Evolutionary conservation across 306 rosid species (phyloP).

Genomic region (Cajanus cajan): DNA sequence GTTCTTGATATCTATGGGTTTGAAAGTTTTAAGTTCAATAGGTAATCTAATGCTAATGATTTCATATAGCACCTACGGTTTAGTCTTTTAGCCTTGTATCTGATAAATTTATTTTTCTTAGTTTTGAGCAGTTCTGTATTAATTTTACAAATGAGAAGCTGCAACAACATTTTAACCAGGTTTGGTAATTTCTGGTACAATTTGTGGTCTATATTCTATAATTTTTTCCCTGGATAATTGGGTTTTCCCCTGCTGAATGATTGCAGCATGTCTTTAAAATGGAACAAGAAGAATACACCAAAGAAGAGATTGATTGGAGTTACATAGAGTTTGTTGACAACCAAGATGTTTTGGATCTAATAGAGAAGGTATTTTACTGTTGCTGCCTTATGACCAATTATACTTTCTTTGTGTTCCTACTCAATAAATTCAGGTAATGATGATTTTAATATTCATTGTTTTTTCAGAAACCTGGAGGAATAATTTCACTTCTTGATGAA

Average conservation of each 20-base stretch:
- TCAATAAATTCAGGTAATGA: conserved; percentile 16
- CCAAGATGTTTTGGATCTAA: conserved; percentile 97
- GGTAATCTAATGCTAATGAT: conserved; percentile 49
- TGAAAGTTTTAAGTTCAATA: conserved; percentile 96
- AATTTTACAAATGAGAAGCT: conserved; percentile 98
- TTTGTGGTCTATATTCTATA: conserved; percentile 16
- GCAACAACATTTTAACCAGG: conserved; percentile 99
- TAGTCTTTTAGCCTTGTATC: conserved; percentile 27
- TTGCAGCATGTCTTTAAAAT: conserved; percentile 98
- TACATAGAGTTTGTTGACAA: conserved; percentile 98
- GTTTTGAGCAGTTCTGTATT: conserved; percentile 99
- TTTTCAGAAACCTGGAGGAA: conserved; percentile 98
- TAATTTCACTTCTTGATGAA: conserved; percentile 94
- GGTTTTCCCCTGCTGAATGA: conserved; percentile 28
- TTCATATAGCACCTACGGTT: conserved; percentile 25
- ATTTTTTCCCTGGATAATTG: conserved; percentile 17
- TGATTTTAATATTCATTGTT: conserved; percentile 32
- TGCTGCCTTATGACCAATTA: conserved; percentile 10
- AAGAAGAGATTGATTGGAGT: conserved; percentile 97
- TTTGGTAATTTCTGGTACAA: conserved; percentile 38
- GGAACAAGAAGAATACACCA: conserved; percentile 99
- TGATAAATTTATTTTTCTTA: conserved; percentile 40
- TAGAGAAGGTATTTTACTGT: conserved; percentile 74
- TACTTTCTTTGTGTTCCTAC: not conserved
- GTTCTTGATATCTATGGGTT: conserved; percentile 99